Conservation (phyloP, 495 filamentous ascomycete species). For the Hypoxylon subgilvum region DNA sequence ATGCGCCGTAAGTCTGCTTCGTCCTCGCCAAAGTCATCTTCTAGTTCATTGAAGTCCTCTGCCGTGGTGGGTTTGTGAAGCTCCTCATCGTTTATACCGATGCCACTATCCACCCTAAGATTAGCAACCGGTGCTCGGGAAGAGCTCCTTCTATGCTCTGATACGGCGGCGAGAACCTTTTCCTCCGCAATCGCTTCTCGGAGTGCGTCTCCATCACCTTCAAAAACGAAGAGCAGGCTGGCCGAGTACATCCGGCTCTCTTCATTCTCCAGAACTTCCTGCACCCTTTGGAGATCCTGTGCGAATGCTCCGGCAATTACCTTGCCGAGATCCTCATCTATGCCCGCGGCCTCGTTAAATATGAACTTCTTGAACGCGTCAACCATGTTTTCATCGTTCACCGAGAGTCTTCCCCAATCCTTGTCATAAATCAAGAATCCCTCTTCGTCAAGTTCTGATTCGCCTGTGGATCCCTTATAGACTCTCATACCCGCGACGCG, state of each 20-base stretch:
- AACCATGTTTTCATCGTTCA: slow-evolving; percentile 72
- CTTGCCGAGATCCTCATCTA: slow-evolving; percentile 58
- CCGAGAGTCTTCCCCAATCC: slow-evolving; percentile 74
- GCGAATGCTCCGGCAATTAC: slow-evolving; percentile 68
- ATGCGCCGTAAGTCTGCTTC: slow-evolving; percentile 72
- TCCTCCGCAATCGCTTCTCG: slow-evolving; percentile 69
- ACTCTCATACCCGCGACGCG: slow-evolving; percentile 94
- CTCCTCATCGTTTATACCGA: slow-evolving; percentile 50
- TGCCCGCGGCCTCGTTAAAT: slow-evolving; percentile 65
- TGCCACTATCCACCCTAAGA: slow-evolving; percentile 53
- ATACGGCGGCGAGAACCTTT: slow-evolving; percentile 46
- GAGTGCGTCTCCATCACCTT: slow-evolving; percentile 79
- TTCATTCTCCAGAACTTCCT: slow-evolving; percentile 68
- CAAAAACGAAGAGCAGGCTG: slow-evolving; percentile 88
- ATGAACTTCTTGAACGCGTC: slow-evolving; percentile 80
- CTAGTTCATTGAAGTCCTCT: slow-evolving; percentile 49
- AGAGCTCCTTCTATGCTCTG: slow-evolving; percentile 41
- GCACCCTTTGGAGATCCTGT: slow-evolving; percentile 68
- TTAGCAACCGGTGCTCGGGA: slow-evolving; percentile 34
- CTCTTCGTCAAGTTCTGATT: slow-evolving; percentile 52
- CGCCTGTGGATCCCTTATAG: slow-evolving; percentile 69
- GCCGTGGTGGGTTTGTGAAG: slow-evolving; percentile 23
- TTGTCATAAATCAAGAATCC: slow-evolving; percentile 82
- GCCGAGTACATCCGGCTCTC: slow-evolving; percentile 95
- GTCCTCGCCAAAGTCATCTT: slow-evolving; percentile 68